phyloP scores from a whole-genome alignment of 768 basidiomycete genomes.

The Termitomyces sp. region DNA sequence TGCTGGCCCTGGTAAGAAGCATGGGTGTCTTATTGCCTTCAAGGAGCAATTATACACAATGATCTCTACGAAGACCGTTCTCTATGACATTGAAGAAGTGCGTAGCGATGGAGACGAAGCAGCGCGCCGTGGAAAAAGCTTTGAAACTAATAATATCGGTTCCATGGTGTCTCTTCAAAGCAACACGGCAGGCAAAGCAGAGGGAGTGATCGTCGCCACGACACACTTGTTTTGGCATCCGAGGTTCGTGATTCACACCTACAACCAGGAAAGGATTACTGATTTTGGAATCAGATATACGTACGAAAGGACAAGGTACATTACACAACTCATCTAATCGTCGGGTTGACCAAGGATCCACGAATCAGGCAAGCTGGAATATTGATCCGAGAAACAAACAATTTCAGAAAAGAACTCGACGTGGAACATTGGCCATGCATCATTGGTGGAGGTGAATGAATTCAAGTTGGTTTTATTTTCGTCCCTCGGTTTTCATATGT shows the following conservation, averaged over 20 bases:
- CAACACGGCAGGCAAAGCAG: constrained; percentile 24
- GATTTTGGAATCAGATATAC: constrained; percentile 41
- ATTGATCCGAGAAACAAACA: constrained; percentile 56
- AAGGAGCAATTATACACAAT: constrained; percentile 46
- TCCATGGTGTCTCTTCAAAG: constrained; percentile 63
- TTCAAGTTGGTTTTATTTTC: neutral
- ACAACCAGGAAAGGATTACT: neutral
- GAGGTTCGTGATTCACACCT: constrained; percentile 39
- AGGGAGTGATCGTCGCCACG: constrained; percentile 75
- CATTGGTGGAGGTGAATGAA: constrained; percentile 68
- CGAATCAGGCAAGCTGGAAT: constrained; percentile 70
- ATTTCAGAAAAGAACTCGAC: constrained; percentile 45
- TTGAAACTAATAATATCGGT: constrained; percentile 77
- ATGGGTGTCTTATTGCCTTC: constrained; percentile 84
- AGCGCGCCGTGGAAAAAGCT: constrained; percentile 49
- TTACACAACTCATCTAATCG: neutral
- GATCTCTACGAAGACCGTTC: constrained; percentile 42
- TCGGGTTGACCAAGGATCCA: neutral
- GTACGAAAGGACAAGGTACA: constrained; percentile 78
- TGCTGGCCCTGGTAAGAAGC: constrained; percentile 69
- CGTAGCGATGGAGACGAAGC: constrained; percentile 29
- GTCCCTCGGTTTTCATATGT: neutral
- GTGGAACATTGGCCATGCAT: constrained; percentile 69
- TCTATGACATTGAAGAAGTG: constrained; percentile 67
- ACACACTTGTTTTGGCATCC: constrained; percentile 98